Evolutionary conservation across 192 early-diverging fungal genomes (phyloP), one percentile per base, ranked within the genome.

Genomic region (Mortierella claussenii): DNA sequence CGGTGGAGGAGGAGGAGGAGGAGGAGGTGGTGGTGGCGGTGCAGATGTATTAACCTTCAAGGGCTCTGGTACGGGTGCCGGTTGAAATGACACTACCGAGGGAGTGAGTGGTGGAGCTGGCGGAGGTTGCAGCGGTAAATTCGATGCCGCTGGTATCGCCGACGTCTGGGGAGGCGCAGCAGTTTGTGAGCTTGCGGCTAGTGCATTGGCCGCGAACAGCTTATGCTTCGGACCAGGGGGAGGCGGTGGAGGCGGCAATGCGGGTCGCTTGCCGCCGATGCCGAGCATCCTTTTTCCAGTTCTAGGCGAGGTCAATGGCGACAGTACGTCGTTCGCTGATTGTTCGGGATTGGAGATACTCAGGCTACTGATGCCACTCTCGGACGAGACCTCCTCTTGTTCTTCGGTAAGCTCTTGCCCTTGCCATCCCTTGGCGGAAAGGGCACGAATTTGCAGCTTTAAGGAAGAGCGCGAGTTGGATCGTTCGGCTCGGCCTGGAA

Each of bases 371-470:
- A 63, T 46, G 18, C 60, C 50, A 10, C 21, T 26, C 0, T 67
- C 63, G 18, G 64, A 70, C 20, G 42, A 33, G 2, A 46, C 32
- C 4, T 65, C 64, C 45, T 76, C 73, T 34, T 63, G 73, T 37
- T 76, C 73, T 37, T 76, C 73, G 45, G 61, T 36, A 11, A 76
- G 49, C 18, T 76, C 73, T 34, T 67, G 64, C 18, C 61, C 52
- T 23, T 76, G 73, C 65, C 73, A 67, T 43, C 64, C 64, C 15
- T 62, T 76, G 9, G 63, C 73, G 2, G 73, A 76, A 5, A 76
- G 52, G 1, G 65, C 73, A 24, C 53, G 31, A 9, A 76, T 62
- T 27, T 76, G 73, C 7, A 67, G 21, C 52, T 62, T 76, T 7
- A 76, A 21, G 4, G 57, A 27, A 17, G 44, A 47, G 9, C 64